Percentiles rank a stretch among this genome's conserved stretches.
phyloP scores from a whole-genome alignment of 2,329 filamentous ascomycete species.

The Arthrobotrys iridis region DNA sequence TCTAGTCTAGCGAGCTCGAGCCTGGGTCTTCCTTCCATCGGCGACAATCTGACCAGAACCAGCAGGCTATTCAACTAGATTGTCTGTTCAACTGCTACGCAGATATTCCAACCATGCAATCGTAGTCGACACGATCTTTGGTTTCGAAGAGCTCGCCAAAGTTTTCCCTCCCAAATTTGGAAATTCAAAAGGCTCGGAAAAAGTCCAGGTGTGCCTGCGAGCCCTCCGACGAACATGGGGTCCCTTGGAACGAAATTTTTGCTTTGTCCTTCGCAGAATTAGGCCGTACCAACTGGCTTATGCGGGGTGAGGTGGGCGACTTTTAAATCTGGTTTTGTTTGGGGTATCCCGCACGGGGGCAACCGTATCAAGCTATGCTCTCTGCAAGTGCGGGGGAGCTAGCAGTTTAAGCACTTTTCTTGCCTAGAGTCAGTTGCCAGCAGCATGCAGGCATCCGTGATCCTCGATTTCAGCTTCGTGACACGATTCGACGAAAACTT shows the following conservation, averaged over 20 bases:
- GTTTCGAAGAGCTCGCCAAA: conserved; percentile 45
- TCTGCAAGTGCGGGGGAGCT: conserved; percentile 15
- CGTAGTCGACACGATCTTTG: conserved; percentile 5
- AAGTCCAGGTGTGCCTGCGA: conserved; percentile 41
- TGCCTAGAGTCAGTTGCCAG: not conserved
- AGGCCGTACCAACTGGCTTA: no score
- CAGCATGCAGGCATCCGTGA: not conserved
- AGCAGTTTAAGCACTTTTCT: not conserved
- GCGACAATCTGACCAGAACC: no score
- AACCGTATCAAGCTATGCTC: no score
- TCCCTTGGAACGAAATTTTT: conserved; percentile 26
- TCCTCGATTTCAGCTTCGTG: not conserved
- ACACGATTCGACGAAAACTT: no score
- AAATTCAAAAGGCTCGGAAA: conserved; percentile 30
- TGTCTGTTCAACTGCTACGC: no score
- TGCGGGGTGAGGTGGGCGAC: conserved; percentile 49
- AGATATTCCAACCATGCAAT: not conserved
- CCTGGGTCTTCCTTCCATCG: no score
- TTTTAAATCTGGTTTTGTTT: no score
- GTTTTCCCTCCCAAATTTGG: conserved; percentile 4
- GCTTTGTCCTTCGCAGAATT: no score
- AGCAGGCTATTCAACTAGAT: no score
- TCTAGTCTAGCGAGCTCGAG: no score
- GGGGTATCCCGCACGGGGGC: not conserved
- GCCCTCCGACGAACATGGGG: conserved; percentile 38